Conservation (phyloP, 192 early-diverging fungal species). For the Pecoramyces ruminantium region DNA sequence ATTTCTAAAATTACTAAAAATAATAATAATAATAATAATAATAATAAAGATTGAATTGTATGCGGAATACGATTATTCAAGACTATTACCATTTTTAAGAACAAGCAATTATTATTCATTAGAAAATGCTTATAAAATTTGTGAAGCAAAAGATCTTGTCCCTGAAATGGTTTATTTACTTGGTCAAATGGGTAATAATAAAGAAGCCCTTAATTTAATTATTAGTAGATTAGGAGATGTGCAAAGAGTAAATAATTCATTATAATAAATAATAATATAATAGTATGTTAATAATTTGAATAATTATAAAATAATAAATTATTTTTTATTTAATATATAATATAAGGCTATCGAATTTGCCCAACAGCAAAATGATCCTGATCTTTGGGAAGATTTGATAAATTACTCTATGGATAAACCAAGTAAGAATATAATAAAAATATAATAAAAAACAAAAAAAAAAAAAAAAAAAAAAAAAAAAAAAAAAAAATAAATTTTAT, state of each 20-base stretch:
- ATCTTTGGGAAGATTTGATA: constrained; percentile 88
- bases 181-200: constrained; percentile 94
- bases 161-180: constrained; percentile 95
- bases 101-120: constrained; percentile 58
- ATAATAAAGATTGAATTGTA: constrained; percentile 56
- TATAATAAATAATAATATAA: background rate
- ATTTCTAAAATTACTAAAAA: constrained; percentile 8
- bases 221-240: constrained; percentile 82
- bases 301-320: too few relatives aligned
- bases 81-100: constrained; percentile 71
- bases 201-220: constrained; percentile 79
- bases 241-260: constrained; percentile 33
- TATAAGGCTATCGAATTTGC: constrained; percentile 96
- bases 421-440: constrained; percentile 24
- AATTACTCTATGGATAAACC: constrained; percentile 92
- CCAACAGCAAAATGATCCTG: constrained; percentile 89
- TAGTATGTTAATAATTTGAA: background rate
- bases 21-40: constrained; percentile 1
- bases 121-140: constrained; percentile 55
- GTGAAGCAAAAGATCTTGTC: constrained; percentile 72
- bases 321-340: too few relatives aligned
- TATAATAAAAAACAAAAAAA: background rate
- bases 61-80: constrained; percentile 63
- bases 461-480: constrained; percentile 2
- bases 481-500: background rate